These are phyloP conservation scores for Lasiodiplodia sp. DNA, from an alignment of 2,329 filamentous ascomycete genomes.

Conservation along the genomic window DNA sequence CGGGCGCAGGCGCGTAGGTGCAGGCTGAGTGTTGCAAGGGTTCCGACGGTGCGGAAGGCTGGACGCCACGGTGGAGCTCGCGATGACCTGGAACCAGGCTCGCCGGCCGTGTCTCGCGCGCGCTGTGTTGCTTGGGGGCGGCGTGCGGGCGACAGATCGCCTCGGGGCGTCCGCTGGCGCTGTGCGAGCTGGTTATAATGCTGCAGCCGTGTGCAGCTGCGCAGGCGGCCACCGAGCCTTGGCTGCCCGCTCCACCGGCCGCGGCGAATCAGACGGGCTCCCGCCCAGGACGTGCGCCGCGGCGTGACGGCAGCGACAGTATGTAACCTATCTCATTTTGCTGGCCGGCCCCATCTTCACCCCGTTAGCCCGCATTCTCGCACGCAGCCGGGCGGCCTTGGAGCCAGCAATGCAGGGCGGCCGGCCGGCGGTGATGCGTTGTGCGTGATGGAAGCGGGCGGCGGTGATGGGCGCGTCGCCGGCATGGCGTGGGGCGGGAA, in stretches of 20 bases:
- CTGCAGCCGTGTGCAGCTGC: slow-evolving; percentile 23
- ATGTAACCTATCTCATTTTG: slow-evolving; percentile 29
- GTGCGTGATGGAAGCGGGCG: slow-evolving; percentile 12
- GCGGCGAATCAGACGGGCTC: slow-evolving; percentile 18
- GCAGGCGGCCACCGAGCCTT: slow-evolving; percentile 18
- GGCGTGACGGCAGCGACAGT: slow-evolving; percentile 18
- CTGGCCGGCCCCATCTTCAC: slow-evolving; percentile 20
- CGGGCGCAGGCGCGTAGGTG: slow-evolving; percentile 25
- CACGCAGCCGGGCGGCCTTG: neutral
- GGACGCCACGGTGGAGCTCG: slow-evolving; percentile 27
- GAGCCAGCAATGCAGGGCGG: slow-evolving; percentile 17
- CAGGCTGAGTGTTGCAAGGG: slow-evolving; percentile 23
- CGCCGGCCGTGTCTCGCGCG: slow-evolving; percentile 24
- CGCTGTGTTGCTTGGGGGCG: slow-evolving; percentile 22
- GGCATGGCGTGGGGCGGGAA: slow-evolving; percentile 1
- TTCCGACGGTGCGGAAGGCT: slow-evolving; percentile 26
- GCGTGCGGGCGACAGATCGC: slow-evolving; percentile 24
- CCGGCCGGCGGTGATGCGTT: slow-evolving; percentile 6
- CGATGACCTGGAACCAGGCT: slow-evolving; percentile 29
- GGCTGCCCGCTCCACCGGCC: slow-evolving; percentile 24
- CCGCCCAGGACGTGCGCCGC: slow-evolving; percentile 18
- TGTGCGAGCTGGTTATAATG: slow-evolving; percentile 28
- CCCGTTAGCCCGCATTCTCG: neutral
- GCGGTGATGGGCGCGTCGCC: neutral
- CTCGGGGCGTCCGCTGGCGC: slow-evolving; percentile 18